phyloP scores from a whole-genome alignment of 331 rosid genomes.

The Erythrophleum ivorense region DNA sequence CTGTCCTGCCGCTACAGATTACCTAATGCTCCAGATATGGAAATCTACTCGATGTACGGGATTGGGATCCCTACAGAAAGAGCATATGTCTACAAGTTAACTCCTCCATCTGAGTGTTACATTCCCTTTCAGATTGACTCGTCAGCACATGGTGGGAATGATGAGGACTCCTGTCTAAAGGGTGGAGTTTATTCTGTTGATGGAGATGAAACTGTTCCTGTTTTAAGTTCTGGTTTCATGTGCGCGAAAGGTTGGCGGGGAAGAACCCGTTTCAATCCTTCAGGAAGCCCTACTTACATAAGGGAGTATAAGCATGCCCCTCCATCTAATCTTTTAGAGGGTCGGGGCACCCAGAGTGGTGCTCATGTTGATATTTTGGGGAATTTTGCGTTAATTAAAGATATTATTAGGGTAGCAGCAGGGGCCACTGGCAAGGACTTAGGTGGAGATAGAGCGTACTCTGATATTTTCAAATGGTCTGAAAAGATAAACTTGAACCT shows the following conservation, averaged over 20 bases:
- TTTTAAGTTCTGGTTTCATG: slow-evolving; percentile 1
- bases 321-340: slow-evolving; percentile 9
- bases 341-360: slow-evolving; percentile 4
- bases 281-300: neutral
- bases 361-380: neutral
- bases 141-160: neutral
- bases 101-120: slow-evolving; percentile 13
- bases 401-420: neutral
- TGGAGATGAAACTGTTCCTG: slow-evolving; percentile 2
- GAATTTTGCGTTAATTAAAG: neutral
- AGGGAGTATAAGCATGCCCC: slow-evolving; percentile 12
- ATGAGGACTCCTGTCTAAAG: neutral
- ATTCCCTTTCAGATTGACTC: neutral
- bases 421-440: slow-evolving; percentile 4
- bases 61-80: slow-evolving; percentile 3
- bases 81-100: neutral
- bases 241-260: neutral
- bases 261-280: neutral
- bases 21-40: neutral
- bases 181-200: neutral
- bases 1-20: neutral
- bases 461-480: slow-evolving; percentile 2
- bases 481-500: neutral
- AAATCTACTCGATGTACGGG: neutral
- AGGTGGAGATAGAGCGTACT: neutral